phyloP scores from a whole-genome alignment of 2,329 filamentous ascomycete species.

The Phialocephala sp. region DNA sequence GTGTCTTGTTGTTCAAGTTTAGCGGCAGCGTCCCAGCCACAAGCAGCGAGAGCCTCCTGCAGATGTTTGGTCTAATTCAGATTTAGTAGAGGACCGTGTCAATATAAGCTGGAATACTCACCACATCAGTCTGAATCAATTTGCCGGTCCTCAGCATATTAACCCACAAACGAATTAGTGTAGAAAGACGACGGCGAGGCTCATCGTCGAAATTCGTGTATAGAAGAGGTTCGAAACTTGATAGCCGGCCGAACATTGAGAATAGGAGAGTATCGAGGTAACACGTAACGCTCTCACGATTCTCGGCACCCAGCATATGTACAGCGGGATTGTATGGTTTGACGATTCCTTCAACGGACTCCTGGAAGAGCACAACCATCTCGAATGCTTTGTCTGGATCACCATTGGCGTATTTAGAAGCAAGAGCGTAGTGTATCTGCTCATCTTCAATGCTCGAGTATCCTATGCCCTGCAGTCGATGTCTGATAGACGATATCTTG shows the following conservation, averaged over 20 bases:
- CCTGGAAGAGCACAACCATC: slow-evolving; percentile 77
- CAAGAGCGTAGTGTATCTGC: slow-evolving; percentile 67
- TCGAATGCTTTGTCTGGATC: slow-evolving; percentile 77
- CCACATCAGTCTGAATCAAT: slow-evolving; percentile 82
- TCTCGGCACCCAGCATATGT: slow-evolving; percentile 82
- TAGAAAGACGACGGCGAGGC: slow-evolving; percentile 72
- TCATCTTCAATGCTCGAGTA: slow-evolving; percentile 61
- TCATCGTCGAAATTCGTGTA: slow-evolving; percentile 80
- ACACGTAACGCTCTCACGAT: slow-evolving; percentile 87
- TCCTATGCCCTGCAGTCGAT: slow-evolving; percentile 57
- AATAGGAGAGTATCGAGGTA: slow-evolving; percentile 92
- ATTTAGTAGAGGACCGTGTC: slow-evolving; percentile 23
- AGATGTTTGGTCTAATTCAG: slow-evolving; percentile 73
- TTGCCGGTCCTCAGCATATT: slow-evolving; percentile 87
- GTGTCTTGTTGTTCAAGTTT: slow-evolving; percentile 87
- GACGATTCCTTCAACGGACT: slow-evolving; percentile 81
- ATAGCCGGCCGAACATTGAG: slow-evolving; percentile 91
- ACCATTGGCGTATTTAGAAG: slow-evolving; percentile 67
- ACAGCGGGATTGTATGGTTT: slow-evolving; percentile 74
- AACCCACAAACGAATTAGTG: slow-evolving; percentile 85
- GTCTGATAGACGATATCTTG: slow-evolving; percentile 58
- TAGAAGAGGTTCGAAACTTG: slow-evolving; percentile 91
- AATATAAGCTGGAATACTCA: slow-evolving; percentile 16
- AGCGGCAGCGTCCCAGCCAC: slow-evolving; percentile 86
- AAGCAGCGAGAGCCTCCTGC: slow-evolving; percentile 80